Evolutionary conservation across 108 stramenopile genomes (phyloP), one percentile per base, ranked within the genome.

Genomic region (Stephanodiscus minutulus): DNA sequence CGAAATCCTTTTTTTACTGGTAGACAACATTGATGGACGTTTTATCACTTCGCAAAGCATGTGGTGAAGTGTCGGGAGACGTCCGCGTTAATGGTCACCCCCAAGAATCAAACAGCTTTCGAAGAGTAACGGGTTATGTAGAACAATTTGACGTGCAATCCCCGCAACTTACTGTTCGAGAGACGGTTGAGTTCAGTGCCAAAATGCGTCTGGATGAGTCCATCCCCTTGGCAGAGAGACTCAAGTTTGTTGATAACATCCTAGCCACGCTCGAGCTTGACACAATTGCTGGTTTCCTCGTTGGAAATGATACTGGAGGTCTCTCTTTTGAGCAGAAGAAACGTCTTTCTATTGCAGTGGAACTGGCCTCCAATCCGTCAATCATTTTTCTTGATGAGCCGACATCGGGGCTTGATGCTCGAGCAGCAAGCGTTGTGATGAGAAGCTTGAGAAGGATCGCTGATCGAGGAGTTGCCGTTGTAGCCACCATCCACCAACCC

Each of bases 121-220:
- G 88, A 3, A 71, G 88, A 60, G 82, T 83, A 47, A 82, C 85
- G 6, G 97, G 93, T 17, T 97, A 97, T 57, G 91, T 93, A 17
- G 93, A 95, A 76, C 97, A 98, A 85, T 86, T 90, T 47, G 97
- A 97, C 72, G 66, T 72, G 17, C 94, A 96, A 74, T 81, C 75
- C 25, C 86, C 93, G 11, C 78, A 83, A 9, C 68, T 88, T 20
- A 97, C 97, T 6, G 87, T 96, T 57, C 66, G 70, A 41, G 95
- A 97, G 80, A 87, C 90, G 8, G 76, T 96, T n/a, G 74, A 82
- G 36, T 97, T 96, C 72, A 86, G 87, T 29, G 96, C 97, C 10
- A 72, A 73, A 25, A 77, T 96, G 72, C 90, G 96, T 10, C 84
- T 96, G 41, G 86, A 83, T 18, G 85, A 85, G 37, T 70, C 79